These are phyloP conservation scores for Meyerozyma smithsonii DNA, from an alignment of 1,139 yeast species.

Conservation along the genomic window DNA sequence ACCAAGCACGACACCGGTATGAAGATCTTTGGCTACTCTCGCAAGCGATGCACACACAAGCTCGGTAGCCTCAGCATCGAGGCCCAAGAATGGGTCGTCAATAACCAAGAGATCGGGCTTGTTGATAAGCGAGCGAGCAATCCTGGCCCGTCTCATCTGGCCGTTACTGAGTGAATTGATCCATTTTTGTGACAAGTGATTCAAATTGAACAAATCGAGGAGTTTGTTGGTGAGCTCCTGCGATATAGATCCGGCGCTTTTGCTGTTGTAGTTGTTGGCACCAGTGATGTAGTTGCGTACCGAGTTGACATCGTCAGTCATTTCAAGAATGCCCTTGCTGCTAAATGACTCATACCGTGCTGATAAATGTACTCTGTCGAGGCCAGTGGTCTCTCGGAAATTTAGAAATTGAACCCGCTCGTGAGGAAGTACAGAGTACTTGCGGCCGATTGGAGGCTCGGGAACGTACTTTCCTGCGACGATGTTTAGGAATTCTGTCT, in stretches of 20 bases:
- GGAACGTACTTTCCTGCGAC: constrained; percentile 40
- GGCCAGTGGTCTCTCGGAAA: constrained; percentile 52
- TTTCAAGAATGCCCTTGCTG: constrained; percentile 50
- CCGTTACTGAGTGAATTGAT: constrained; percentile 89
- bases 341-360: constrained; percentile 81
- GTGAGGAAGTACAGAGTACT: constrained; percentile 48
- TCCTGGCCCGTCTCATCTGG: constrained; percentile 83
- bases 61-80: constrained; percentile 70
- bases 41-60: constrained; percentile 48
- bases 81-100: constrained; percentile 90
- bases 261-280: constrained; percentile 43
- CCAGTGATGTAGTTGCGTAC: constrained; percentile 53
- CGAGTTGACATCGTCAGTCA: constrained; percentile 73
- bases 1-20: constrained; percentile 55
- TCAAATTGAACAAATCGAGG: constrained; percentile 49
- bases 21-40: constrained; percentile 21
- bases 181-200: constrained; percentile 63
- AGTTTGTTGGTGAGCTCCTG: constrained; percentile 32
- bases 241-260: constrained; percentile 14
- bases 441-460: constrained; percentile 49
- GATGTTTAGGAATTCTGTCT: constrained; percentile 29
- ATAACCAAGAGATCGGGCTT: constrained; percentile 65
- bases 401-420: constrained; percentile 43
- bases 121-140: constrained; percentile 67
- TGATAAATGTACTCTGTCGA: constrained; percentile 72